Conservation (phyloP, 139 green algal species). For the Pseudopediastrum boryanum region DNA sequence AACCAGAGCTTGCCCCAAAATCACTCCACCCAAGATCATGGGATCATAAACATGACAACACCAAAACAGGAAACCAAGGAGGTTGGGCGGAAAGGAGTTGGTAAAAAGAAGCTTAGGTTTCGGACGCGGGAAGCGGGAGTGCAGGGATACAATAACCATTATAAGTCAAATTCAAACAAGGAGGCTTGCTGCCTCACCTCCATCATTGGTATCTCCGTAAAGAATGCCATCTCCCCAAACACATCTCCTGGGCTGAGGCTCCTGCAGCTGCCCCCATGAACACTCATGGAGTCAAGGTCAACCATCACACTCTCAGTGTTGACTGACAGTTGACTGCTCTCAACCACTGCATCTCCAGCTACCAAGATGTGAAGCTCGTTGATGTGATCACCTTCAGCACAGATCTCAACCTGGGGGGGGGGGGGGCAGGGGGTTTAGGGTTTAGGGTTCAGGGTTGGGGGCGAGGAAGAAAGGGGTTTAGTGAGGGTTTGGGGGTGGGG, state of each 20-base stretch:
- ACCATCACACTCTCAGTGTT: neutral
- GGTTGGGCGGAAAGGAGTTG: too few species aligned
- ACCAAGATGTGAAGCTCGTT: conserved; percentile 61
- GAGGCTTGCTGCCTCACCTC: conserved; percentile 17
- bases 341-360: conserved; percentile 6
- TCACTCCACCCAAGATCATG: too few species aligned
- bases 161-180: neutral
- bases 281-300: neutral
- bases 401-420: conserved; percentile 45
- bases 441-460: too few species aligned
- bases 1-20: too few species aligned
- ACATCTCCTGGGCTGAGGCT: conserved; percentile 18
- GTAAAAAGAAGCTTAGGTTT: too few species aligned
- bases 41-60: too few species aligned
- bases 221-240: conserved; percentile 36
- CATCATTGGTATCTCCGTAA: conserved; percentile 33
- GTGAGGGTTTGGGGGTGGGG: too few species aligned
- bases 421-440: too few species aligned
- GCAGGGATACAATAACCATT: neutral
- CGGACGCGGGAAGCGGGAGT: neutral
- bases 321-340: neutral
- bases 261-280: conserved; percentile 11
- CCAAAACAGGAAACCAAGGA: too few species aligned
- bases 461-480: too few species aligned
- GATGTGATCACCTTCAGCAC: conserved; percentile 51